Evolutionary conservation across 1,284 basidiomycete genomes (phyloP).

Genomic region (Papiliotrema nemorosa): DNA sequence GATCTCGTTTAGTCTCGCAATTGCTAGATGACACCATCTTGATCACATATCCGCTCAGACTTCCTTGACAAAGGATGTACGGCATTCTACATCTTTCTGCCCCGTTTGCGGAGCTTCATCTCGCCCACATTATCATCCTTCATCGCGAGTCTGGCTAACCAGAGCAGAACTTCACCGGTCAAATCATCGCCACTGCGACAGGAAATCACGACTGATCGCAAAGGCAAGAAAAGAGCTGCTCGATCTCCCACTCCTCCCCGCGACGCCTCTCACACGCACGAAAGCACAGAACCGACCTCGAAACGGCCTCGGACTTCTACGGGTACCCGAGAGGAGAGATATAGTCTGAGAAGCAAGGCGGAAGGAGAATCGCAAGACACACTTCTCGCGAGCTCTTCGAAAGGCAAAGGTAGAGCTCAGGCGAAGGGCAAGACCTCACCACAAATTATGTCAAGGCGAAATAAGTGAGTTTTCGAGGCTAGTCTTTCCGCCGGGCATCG

Average conservation of each 20-base stretch:
- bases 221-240: constrained; percentile 42
- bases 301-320: constrained; percentile 10
- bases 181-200: not conserved
- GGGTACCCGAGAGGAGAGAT: constrained; percentile 9
- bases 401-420: constrained; percentile 21
- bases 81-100: no score
- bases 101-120: no score
- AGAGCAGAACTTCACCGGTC: not conserved
- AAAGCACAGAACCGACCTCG: not conserved
- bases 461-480: constrained; percentile 21
- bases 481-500: not conserved
- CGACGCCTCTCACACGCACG: not conserved
- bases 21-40: no score
- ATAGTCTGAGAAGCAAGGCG: constrained; percentile 19
- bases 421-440: constrained; percentile 21
- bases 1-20: no score
- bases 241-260: constrained; percentile 16
- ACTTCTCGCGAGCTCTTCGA: constrained; percentile 4
- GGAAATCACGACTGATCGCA: constrained; percentile 23
- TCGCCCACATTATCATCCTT: no score
- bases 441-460: constrained; percentile 41
- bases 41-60: no score
- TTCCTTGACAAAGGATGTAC: no score
- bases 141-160: no score
- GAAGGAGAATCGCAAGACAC: constrained; percentile 17